These are phyloP conservation scores for Aethionema arabicum DNA, from an alignment of 345 rosid genomes.

Conservation along the genomic window DNA sequence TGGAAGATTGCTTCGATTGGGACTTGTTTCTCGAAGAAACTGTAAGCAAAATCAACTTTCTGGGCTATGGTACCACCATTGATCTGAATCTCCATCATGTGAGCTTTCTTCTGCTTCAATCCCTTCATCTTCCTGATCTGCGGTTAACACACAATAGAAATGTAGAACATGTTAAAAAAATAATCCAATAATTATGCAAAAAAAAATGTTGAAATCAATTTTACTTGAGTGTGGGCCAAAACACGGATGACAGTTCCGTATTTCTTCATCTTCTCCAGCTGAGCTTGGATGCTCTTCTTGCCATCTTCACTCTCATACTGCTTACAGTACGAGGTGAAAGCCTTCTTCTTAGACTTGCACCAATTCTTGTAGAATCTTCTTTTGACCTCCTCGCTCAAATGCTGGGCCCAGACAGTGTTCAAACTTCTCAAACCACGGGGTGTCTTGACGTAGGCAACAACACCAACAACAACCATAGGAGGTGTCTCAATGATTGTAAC, in stretches of 20 bases:
- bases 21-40: constrained; percentile 82
- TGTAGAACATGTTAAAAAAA: not conserved
- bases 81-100: constrained; percentile 84
- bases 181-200: not conserved
- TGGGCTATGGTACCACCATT: constrained; percentile 77
- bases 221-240: constrained; percentile 83
- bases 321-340: constrained; percentile 67
- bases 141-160: not conserved
- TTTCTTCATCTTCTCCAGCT: constrained; percentile 82
- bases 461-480: constrained; percentile 81
- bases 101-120: constrained; percentile 89
- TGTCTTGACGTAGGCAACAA: constrained; percentile 76
- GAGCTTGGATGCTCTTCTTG: constrained; percentile 59
- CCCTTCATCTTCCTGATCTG: constrained; percentile 92
- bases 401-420: constrained; percentile 91
- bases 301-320: constrained; percentile 63
- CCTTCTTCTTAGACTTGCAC: constrained; percentile 89
- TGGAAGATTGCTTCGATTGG: constrained; percentile 77
- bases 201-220: not conserved
- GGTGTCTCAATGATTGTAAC: constrained; percentile 84
- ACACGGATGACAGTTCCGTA: constrained; percentile 70
- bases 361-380: constrained; percentile 87
- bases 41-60: constrained; percentile 74
- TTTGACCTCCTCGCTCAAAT: constrained; percentile 74
- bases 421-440: constrained; percentile 70